Evolutionary conservation across 129 eudicot species (phyloP).

Genomic region (Tanacetum coccineum): DNA sequence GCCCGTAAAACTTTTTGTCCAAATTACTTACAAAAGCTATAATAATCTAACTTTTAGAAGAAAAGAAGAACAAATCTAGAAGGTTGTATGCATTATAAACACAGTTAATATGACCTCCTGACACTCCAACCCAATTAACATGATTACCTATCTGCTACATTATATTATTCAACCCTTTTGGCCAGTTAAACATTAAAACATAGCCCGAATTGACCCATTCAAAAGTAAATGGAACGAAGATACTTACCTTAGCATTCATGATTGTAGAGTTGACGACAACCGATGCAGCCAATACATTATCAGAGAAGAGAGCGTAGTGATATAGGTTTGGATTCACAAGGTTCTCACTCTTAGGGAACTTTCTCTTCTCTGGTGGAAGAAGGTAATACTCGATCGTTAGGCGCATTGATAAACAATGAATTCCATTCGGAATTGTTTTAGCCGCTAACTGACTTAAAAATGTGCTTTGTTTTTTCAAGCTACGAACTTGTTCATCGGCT

Average conservation of each 20-base stretch:
- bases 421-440: conserved; percentile 92
- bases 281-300: conserved; percentile 95
- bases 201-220: background rate
- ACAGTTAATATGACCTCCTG: too few relatives aligned
- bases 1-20: background rate
- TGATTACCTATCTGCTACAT: too few relatives aligned
- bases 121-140: too few relatives aligned
- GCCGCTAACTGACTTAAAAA: conserved; percentile 95
- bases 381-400: conserved; percentile 84
- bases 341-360: conserved; percentile 77
- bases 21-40: background rate
- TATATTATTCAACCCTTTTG: background rate
- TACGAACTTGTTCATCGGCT: conserved; percentile 91
- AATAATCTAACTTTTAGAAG: background rate
- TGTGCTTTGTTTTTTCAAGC: conserved; percentile 93
- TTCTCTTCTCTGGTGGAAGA: conserved; percentile 69
- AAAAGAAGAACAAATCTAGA: too few relatives aligned
- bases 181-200: background rate
- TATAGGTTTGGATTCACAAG: conserved; percentile 70
- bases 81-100: too few relatives aligned
- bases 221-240: background rate
- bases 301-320: conserved; percentile 95
- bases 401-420: conserved; percentile 84
- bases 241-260: conserved; percentile 74
- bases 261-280: conserved; percentile 92